Base-by-base conservation (phyloP, 2,329 filamentous ascomycete species). In the Penicillium griseofulvum region DNA sequence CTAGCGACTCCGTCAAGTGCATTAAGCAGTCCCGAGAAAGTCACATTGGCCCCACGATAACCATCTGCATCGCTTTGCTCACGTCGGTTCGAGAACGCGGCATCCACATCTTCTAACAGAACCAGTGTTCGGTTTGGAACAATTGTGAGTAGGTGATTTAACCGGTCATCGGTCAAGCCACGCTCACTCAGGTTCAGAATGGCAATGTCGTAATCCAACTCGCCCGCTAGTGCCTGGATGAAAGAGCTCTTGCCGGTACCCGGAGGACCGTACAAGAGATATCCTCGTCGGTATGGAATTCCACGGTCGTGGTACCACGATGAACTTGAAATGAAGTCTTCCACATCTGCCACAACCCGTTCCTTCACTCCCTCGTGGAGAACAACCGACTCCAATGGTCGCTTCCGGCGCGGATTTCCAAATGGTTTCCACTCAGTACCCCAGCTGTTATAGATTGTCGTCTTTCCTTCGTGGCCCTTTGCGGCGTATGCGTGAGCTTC, bases 241-340 rank as follows among this genome's bases (percentile, higher is more conserved):
- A 99, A 97, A 0, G 91, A 96, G 57, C 89, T 97, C 78, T 96
- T 97, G 34, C 91, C 95, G 39, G 89, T 96, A 0, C 92, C 92
- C 0, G 92, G 92, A 4, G 92, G 91, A 0, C 92, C 92, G 66
- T 94, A 91, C 0, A 97, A 81, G 8, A 97, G 81, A 68, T 97
- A 97, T 0, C 92, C 93, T 54, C 92, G 81, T 17, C 92, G 85
- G 68, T 97, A 97, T 0, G 93, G 93, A 60, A 97, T 96, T 2
- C 92, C 93, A n/a, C 93, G 87, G 66, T 96, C 91, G 47, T 91
- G 84, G 68, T 97, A 97, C 92, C 93, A 97, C 61, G 88, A 84
- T 55, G 89, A 85, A 36, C 89, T 87, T 1, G 79, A 78, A 49
- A 96, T 78, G 66, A 97, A 97, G 64, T 94, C 90, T 66, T 85